These are phyloP conservation scores for Pichia norvegensis DNA, from an alignment of 1,139 yeast genomes.

Conservation along the genomic window DNA sequence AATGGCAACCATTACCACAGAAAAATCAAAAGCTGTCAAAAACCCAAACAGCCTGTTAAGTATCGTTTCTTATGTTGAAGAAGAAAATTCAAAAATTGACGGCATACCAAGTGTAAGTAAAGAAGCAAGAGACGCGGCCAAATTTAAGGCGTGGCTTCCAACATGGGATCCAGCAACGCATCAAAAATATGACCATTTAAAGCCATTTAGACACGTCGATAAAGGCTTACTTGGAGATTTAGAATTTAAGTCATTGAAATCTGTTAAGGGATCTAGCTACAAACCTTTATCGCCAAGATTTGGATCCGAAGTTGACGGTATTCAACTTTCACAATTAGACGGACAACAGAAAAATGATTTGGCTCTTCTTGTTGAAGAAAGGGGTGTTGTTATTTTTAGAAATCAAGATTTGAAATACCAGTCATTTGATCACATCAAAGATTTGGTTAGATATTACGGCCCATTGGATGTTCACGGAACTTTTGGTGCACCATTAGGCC, in stretches of 20 bases:
- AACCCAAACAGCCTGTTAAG: neutral
- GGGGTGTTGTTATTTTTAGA: slow-evolving; percentile 63
- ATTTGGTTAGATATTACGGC: slow-evolving; percentile 59
- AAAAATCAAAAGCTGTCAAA: neutral
- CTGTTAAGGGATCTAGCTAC: slow-evolving; percentile 28
- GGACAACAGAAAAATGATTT: slow-evolving; percentile 54
- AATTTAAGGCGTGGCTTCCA: slow-evolving; percentile 39
- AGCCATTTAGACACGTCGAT: slow-evolving; percentile 43
- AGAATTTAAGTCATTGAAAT: slow-evolving; percentile 43
- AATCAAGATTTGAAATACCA: slow-evolving; percentile 55
- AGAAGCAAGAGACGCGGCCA: slow-evolving; percentile 20
- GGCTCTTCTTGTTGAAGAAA: slow-evolving; percentile 54
- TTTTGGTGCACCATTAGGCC: slow-evolving; percentile 55
- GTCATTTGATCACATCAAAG: slow-evolving; percentile 22
- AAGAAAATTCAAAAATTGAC: slow-evolving; percentile 20
- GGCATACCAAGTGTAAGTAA: slow-evolving; percentile 30
- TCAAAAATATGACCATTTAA: slow-evolving; percentile 37
- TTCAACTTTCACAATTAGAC: slow-evolving; percentile 48
- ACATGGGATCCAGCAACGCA: slow-evolving; percentile 37
- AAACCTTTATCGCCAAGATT: slow-evolving; percentile 50
- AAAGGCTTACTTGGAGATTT: slow-evolving; percentile 54
- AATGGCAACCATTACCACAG: neutral
- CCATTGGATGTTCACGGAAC: slow-evolving; percentile 69
- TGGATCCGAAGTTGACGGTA: slow-evolving; percentile 54
- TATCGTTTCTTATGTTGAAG: neutral